Percentiles rank a stretch among this genome's conserved stretches.
These are phyloP conservation scores for Neopestalotiopsis clavispora DNA, from an alignment of 2,329 filamentous ascomycete species.

Conservation along the genomic window DNA sequence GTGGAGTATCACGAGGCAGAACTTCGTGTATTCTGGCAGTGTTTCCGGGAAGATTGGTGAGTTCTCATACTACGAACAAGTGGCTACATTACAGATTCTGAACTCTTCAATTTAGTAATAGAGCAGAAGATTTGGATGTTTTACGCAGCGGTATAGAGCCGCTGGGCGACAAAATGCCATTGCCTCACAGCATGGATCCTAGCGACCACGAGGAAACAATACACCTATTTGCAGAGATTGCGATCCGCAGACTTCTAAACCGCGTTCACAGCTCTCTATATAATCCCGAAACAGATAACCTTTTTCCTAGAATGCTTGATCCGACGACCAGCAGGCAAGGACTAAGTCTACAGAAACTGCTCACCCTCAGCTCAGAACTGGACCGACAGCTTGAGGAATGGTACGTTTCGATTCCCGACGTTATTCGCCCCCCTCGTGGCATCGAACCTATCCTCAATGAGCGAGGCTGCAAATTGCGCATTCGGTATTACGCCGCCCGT, in stretches of 20 bases:
- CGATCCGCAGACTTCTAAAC: slow-evolving; percentile 46
- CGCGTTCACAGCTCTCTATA: slow-evolving; percentile 48
- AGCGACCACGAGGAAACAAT: slow-evolving; percentile 41
- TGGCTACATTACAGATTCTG: not conserved
- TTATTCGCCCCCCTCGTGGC: slow-evolving; percentile 57
- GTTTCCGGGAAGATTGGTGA: slow-evolving; percentile 73
- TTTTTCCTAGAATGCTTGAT: slow-evolving; percentile 25
- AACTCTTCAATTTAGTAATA: slow-evolving; percentile 55
- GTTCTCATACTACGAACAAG: slow-evolving; percentile 11
- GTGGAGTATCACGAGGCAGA: slow-evolving; percentile 47
- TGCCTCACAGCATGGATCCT: slow-evolving; percentile 37
- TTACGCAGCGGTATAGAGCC: slow-evolving; percentile 42
- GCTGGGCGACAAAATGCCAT: slow-evolving; percentile 39
- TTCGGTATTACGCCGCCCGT: slow-evolving; percentile 73
- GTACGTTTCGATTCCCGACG: slow-evolving; percentile 42
- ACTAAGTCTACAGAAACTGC: slow-evolving; percentile 33
- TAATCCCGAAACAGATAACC: slow-evolving; percentile 32
- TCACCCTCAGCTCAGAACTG: slow-evolving; percentile 40
- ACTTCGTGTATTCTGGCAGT: slow-evolving; percentile 72
- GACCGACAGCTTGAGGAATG: slow-evolving; percentile 44
- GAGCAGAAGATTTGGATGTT: slow-evolving; percentile 66
- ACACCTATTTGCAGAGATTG: slow-evolving; percentile 47
- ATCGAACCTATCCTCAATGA: slow-evolving; percentile 60
- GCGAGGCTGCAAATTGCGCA: slow-evolving; percentile 70
- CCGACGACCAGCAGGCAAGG: slow-evolving; percentile 32